Percentiles rank a stretch among this genome's conserved stretches.
Conservation (phyloP, 805 yeast species). For the Candida ficus region DNA sequence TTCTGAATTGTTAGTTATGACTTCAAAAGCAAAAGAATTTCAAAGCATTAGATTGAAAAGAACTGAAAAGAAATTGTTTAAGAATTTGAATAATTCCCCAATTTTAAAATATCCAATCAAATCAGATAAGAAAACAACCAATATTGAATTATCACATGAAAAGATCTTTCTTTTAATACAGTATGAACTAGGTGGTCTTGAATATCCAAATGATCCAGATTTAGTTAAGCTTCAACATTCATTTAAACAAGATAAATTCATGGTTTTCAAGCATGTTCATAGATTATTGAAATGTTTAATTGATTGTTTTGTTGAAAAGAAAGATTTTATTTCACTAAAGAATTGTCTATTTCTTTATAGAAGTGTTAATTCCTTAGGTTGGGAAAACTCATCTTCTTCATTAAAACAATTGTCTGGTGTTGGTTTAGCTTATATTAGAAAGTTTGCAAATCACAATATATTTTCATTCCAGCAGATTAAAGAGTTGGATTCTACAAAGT, state of each 20-base stretch:
- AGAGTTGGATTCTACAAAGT: slow-evolving; percentile 25
- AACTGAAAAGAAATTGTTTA: slow-evolving; percentile 40
- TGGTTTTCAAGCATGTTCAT: slow-evolving; percentile 37
- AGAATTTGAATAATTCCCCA: slow-evolving; percentile 37
- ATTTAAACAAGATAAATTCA: slow-evolving; percentile 39
- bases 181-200: slow-evolving; percentile 45
- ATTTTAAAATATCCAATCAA: slow-evolving; percentile 32
- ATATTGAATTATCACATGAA: slow-evolving; percentile 24
- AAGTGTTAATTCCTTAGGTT: slow-evolving; percentile 38
- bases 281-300: slow-evolving; percentile 40
- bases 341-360: slow-evolving; percentile 34
- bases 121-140: slow-evolving; percentile 25
- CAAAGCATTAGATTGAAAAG: slow-evolving; percentile 34
- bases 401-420: slow-evolving; percentile 45
- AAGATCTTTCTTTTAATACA: slow-evolving; percentile 42
- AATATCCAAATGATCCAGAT: slow-evolving; percentile 39
- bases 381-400: slow-evolving; percentile 44
- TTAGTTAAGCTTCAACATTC: slow-evolving; percentile 33
- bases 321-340: slow-evolving; percentile 38
- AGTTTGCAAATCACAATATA: slow-evolving; percentile 33
- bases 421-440: slow-evolving; percentile 36
- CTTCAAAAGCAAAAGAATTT: slow-evolving; percentile 38
- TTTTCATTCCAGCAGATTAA: slow-evolving; percentile 27
- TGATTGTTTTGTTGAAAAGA: slow-evolving; percentile 37
- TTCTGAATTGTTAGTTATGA: slow-evolving; percentile 21